Percentiles rank a stretch among this genome's conserved stretches.
Evolutionary conservation across 192 early-diverging fungal genomes (phyloP).

Genomic region (Haplosporangium gracile): DNA sequence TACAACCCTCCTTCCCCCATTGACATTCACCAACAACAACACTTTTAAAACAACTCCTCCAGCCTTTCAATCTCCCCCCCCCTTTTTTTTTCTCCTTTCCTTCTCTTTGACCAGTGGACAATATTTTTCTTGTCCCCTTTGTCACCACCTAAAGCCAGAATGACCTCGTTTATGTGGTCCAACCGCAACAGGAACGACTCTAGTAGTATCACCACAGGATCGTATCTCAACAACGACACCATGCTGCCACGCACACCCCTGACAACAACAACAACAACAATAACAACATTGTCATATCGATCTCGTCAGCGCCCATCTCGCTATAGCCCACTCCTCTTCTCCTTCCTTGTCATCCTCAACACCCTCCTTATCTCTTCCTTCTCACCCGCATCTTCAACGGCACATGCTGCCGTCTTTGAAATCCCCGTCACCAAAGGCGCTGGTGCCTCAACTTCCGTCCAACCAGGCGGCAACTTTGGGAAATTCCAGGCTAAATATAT

Average conservation of each 20-base stretch:
- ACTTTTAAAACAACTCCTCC: too few species aligned
- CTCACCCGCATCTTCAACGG: neutral
- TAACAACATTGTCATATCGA: neutral
- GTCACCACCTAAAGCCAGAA: neutral
- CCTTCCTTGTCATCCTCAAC: conserved; percentile 17
- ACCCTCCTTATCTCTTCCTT: conserved; percentile 12
- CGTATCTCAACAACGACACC: neutral
- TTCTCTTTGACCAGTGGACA: conserved; percentile 1
- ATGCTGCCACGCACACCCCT: conserved; percentile 4
- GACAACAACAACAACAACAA: neutral
- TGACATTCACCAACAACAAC: neutral
- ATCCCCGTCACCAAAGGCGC: conserved; percentile 23
- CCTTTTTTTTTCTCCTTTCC: neutral
- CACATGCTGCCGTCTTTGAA: conserved; percentile 23
- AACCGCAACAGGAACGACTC: neutral
- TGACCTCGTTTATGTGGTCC: neutral
- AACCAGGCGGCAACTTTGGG: neutral
- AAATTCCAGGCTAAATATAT: conserved; percentile 42
- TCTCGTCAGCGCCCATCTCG: neutral
- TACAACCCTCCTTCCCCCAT: neutral
- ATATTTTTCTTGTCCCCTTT: neutral
- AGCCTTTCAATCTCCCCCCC: too few species aligned
- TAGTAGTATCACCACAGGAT: neutral
- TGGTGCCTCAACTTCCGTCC: neutral
- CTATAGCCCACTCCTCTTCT: neutral